These are phyloP conservation scores for Clavaria fumosa DNA, from an alignment of 768 basidiomycete genomes.

Conservation along the genomic window DNA sequence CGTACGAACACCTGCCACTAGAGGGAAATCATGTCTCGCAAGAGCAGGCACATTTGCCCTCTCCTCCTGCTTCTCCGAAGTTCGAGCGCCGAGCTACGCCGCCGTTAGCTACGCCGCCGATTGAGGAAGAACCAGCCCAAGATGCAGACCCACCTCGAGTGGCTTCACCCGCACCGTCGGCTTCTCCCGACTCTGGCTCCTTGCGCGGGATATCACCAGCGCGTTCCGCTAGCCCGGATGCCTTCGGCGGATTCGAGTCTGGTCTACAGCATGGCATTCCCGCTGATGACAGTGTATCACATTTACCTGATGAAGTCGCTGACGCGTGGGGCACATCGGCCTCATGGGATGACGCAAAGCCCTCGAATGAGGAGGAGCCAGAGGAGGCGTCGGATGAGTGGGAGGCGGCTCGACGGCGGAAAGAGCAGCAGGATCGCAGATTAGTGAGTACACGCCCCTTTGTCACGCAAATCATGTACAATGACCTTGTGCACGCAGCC, in stretches of 20 bases:
- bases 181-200: conserved; percentile 16
- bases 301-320: conserved; percentile 8
- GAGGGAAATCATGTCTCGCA: conserved; percentile 14
- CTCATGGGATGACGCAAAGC: conserved; percentile 24
- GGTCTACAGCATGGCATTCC: conserved; percentile 13
- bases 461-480: conserved; percentile 10
- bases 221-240: too few species aligned
- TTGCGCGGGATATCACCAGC: too few species aligned
- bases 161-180: neutral
- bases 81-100: conserved; percentile 5
- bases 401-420: conserved; percentile 43
- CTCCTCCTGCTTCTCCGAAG: conserved; percentile 8
- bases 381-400: conserved; percentile 41
- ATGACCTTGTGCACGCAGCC: conserved; percentile 30
- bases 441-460: conserved; percentile 34
- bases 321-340: conserved; percentile 25
- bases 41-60: too few species aligned
- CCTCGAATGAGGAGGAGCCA: conserved; percentile 9
- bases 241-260: conserved; percentile 45
- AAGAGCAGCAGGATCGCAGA: conserved; percentile 42
- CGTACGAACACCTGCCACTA: conserved; percentile 28
- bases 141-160: too few species aligned
- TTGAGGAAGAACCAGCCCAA: neutral
- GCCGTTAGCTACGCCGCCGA: conserved; percentile 1
- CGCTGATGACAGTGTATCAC: neutral